phyloP scores from a whole-genome alignment of 2,329 filamentous ascomycete species.

The Colletotrichum scovillei region DNA sequence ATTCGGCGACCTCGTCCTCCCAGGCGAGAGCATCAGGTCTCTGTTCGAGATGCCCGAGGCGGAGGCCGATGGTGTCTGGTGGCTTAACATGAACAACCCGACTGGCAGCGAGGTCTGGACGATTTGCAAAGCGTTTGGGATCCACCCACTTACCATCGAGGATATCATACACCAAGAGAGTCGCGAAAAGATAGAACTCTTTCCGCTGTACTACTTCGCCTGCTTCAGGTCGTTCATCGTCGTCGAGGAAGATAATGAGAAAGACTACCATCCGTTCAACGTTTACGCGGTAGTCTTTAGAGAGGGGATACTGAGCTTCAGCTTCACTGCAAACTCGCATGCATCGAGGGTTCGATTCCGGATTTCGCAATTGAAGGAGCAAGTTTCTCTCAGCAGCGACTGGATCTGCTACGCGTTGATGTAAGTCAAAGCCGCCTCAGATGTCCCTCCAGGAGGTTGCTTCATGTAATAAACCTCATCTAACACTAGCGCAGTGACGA shows the following conservation, averaged over 20 bases:
- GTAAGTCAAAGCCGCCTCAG: slow-evolving; percentile 59
- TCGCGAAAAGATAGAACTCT: slow-evolving; percentile 97
- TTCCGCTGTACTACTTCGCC: slow-evolving; percentile 97
- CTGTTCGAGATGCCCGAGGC: slow-evolving; percentile 78
- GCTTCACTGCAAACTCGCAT: slow-evolving; percentile 87
- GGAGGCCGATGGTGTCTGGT: slow-evolving; percentile 86
- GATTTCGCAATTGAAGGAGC: slow-evolving; percentile 93
- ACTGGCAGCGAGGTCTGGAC: slow-evolving; percentile 88
- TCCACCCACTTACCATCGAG: slow-evolving; percentile 94
- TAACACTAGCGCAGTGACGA: slow-evolving; percentile 73
- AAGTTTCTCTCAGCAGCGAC: slow-evolving; percentile 92
- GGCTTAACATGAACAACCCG: slow-evolving; percentile 93
- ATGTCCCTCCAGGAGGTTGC: too few relatives aligned
- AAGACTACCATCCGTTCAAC: slow-evolving; percentile 93
- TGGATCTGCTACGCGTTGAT: slow-evolving; percentile 99
- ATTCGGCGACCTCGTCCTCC: slow-evolving; percentile 86
- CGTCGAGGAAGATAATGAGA: slow-evolving; percentile 80
- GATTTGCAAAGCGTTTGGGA: slow-evolving; percentile 92
- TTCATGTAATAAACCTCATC: not conserved
- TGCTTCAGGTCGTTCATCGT: slow-evolving; percentile 92
- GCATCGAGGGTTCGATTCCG: slow-evolving; percentile 89
- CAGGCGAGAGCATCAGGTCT: slow-evolving; percentile 88
- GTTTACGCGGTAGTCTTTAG: slow-evolving; percentile 97
- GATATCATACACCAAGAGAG: slow-evolving; percentile 96
- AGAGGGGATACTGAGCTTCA: slow-evolving; percentile 94